A percentile compares a stretch with the other conserved stretches of the same genome.
These are phyloP conservation scores for Rhizophagus sp. DNA, from an alignment of 192 early-diverging fungal genomes.

Conservation along the genomic window DNA sequence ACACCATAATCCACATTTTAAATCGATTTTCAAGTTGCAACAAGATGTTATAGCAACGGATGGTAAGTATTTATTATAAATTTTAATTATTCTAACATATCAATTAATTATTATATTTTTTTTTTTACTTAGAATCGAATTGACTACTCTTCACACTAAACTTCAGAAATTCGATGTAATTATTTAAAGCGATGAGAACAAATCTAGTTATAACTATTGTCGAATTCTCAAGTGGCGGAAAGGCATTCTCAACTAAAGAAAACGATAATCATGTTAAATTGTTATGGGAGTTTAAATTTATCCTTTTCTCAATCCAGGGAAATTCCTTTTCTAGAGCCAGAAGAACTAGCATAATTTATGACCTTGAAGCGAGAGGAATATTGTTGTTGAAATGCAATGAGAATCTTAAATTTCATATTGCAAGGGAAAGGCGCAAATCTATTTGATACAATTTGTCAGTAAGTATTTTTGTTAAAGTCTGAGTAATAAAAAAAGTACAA, in stretches of 20 bases:
- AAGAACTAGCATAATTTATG: no score
- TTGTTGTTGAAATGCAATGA: conserved; percentile 9
- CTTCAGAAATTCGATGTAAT: conserved; percentile 14
- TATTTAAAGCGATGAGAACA: conserved; percentile 15
- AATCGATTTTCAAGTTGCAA: conserved; percentile 22
- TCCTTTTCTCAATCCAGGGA: no score
- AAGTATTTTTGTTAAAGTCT: conserved; percentile 22
- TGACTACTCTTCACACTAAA: background rate
- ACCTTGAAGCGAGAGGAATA: no score
- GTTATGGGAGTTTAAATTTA: background rate
- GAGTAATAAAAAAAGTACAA: background rate
- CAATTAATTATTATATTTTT: conserved; percentile 13
- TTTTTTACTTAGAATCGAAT: conserved; percentile 22
- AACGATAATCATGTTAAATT: background rate
- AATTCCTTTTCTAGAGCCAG: no score
- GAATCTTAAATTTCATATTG: background rate
- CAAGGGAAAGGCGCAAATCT: conserved; percentile 8
- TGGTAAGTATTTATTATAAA: conserved; percentile 25
- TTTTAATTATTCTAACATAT: background rate
- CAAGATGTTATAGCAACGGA: conserved; percentile 13
- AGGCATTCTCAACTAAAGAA: background rate
- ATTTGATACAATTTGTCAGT: conserved; percentile 21
- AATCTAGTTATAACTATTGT: conserved; percentile 21
- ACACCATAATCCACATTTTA: conserved; percentile 28
- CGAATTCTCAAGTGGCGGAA: conserved; percentile 17